Evolutionary conservation across 495 filamentous ascomycete genomes (phyloP), one percentile per base, ranked within the genome.

Genomic region (Venustampulla echinocandica): DNA sequence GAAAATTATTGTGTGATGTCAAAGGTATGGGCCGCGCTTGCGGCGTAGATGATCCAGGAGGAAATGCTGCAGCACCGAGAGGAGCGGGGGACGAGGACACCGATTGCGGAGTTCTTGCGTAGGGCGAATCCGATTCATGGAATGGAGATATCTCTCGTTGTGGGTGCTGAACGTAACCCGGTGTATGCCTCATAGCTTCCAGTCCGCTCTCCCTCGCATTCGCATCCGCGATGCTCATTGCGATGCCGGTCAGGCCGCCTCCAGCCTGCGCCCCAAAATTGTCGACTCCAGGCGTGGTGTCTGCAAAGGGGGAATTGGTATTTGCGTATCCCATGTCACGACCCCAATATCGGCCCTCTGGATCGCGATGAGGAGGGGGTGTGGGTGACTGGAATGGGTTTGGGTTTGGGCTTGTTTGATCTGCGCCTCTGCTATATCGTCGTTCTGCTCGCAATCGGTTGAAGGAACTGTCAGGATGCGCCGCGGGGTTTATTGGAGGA

Each of bases 211-310:
- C 75, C 48, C 84, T 68, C 51, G 81, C 73, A 64, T 87, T 78
- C 22, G 71, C 74, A 44, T 85, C 84, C 4, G 84, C 85, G 46
- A 88, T 77, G 39, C 75, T 84, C 52, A 80, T 66, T 38, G 86
- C 84, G 45, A 90, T 80, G 20, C 82, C 84, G 14, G 82, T 74
- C 60, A 90, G 83, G 20, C 85, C 86, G 44, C 85, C 86, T 37
- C 74, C 75, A 10, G 85, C 84, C 33, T 69, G 63, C 20, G 81
- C 76, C 36, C 84, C 76, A 43, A 87, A 75, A 57, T 90, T 88
- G 62, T 89, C 85, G 28, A 76, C 73, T 9, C 82, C 84, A 3
- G 85, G 85, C 5, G 84, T 87, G 33, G 78, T 71, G 37, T 68
- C 80, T 40, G 70, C 75, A 2, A 15, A 28, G 2, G 10, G 24